These are phyloP conservation scores for Aleurites moluccanus DNA, from an alignment of 441 rosid species.

Conservation along the genomic window DNA sequence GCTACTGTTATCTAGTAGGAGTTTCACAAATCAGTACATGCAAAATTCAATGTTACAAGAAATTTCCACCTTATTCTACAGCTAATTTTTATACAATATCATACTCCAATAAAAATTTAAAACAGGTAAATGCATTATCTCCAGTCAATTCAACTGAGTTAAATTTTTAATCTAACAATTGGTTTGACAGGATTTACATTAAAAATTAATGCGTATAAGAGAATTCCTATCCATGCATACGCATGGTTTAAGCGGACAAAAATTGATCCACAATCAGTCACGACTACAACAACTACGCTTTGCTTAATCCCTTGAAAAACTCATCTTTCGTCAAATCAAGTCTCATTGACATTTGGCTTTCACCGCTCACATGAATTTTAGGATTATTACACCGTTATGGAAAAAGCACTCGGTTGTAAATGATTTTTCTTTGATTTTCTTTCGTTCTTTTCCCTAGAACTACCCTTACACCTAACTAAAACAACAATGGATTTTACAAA, in stretches of 20 bases:
- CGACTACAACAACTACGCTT: background rate
- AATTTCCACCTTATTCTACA: no score
- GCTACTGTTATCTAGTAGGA: background rate
- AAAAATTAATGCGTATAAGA: background rate
- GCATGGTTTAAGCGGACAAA: background rate
- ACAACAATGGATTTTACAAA: conserved; percentile 20
- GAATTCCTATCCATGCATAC: background rate
- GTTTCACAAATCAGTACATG: no score
- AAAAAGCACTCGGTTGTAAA: background rate
- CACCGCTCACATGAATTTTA: background rate
- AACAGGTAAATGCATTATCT: background rate
- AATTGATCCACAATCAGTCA: no score
- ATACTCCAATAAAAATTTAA: background rate
- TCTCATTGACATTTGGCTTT: background rate
- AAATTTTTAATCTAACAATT: no score
- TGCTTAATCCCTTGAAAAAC: background rate
- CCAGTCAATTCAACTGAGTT: background rate
- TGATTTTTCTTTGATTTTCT: background rate
- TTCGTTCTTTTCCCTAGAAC: background rate
- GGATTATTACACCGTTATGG: background rate
- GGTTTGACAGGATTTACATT: no score
- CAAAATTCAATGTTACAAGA: no score
- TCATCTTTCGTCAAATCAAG: background rate
- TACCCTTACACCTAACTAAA: conserved; percentile 14
- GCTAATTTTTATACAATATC: background rate